These are phyloP conservation scores for Pleurotus sapidus DNA, from an alignment of 768 basidiomycete species.

Conservation along the genomic window DNA sequence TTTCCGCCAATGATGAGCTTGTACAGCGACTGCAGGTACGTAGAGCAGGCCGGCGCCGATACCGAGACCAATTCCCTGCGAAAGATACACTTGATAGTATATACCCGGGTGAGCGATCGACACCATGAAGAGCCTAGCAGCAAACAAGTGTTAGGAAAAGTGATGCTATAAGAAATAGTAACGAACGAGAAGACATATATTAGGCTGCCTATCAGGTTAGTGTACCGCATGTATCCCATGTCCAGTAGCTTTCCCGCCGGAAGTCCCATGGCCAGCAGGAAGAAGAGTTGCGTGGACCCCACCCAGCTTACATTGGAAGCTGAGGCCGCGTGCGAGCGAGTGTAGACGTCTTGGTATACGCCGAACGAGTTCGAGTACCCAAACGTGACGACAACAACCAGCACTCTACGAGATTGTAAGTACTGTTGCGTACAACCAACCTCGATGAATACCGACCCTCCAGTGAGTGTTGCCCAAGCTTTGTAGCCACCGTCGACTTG, in stretches of 20 bases:
- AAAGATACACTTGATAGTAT: constrained; percentile 42
- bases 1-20: constrained; percentile 43
- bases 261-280: constrained; percentile 23
- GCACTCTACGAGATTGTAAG: neutral
- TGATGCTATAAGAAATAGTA: constrained; percentile 1
- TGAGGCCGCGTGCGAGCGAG: constrained; percentile 12
- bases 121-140: constrained; percentile 25
- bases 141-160: neutral
- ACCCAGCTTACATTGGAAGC: constrained; percentile 31
- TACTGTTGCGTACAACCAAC: neutral
- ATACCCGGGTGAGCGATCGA: constrained; percentile 26
- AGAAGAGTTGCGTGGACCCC: constrained; percentile 29
- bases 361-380: constrained; percentile 25
- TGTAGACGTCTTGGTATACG: constrained; percentile 27
- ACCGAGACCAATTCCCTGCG: constrained; percentile 43
- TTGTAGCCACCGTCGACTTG: constrained; percentile 29
- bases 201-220: constrained; percentile 18
- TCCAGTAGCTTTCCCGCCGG: constrained; percentile 31
- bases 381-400: constrained; percentile 14
- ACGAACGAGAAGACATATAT: constrained; percentile 26
- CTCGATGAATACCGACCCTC: constrained; percentile 31
- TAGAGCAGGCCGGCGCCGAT: constrained; percentile 40
- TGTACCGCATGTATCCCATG: constrained; percentile 31
- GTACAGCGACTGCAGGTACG: constrained; percentile 39
- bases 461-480: constrained; percentile 44